These are phyloP conservation scores for Paraphoma chrysanthemicola DNA, from an alignment of 2,329 filamentous ascomycete genomes.

Conservation along the genomic window DNA sequence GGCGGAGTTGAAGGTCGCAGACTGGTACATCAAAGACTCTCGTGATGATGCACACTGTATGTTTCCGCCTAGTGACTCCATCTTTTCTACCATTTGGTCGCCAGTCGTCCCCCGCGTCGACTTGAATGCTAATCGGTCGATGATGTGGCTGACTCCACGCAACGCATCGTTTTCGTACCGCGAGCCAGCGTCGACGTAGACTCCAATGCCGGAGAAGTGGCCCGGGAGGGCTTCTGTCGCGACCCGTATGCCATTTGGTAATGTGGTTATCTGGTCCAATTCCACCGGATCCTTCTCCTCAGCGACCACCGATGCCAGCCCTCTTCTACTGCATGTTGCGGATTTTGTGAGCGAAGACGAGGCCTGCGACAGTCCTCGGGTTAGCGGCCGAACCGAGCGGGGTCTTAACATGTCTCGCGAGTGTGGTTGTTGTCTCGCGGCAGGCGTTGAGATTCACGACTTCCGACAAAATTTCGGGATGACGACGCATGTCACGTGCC, in stretches of 20 bases:
- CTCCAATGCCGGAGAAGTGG: constrained; percentile 91
- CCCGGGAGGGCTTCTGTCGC: constrained; percentile 94
- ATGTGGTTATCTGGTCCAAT: constrained; percentile 84
- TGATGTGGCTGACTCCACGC: constrained; percentile 91
- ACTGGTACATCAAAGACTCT: constrained; percentile 98
- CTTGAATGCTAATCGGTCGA: constrained; percentile 96
- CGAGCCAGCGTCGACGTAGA: constrained; percentile 95
- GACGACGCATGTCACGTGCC: constrained; percentile 13
- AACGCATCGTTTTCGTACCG: constrained; percentile 88
- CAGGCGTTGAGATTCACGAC: constrained; percentile 2
- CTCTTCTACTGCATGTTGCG: constrained; percentile 28
- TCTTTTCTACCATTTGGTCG: constrained; percentile 85
- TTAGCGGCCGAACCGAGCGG: constrained; percentile 34
- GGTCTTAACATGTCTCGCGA: constrained; percentile 40
- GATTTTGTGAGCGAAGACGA: constrained; percentile 23
- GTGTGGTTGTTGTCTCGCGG: constrained; percentile 5
- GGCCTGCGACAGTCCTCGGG: constrained; percentile 32
- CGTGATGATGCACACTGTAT: constrained; percentile 96
- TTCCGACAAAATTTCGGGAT: constrained; percentile 21
- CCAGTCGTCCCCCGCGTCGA: constrained; percentile 73
- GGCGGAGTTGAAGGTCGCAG: constrained; percentile 93
- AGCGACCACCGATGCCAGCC: constrained; percentile 39
- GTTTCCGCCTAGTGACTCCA: constrained; percentile 91
- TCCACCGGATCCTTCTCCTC: constrained; percentile 77
- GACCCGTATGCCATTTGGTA: constrained; percentile 91